Base-by-base conservation (phyloP, 2,329 filamentous ascomycete genomes). In the Nemania sp. region DNA sequence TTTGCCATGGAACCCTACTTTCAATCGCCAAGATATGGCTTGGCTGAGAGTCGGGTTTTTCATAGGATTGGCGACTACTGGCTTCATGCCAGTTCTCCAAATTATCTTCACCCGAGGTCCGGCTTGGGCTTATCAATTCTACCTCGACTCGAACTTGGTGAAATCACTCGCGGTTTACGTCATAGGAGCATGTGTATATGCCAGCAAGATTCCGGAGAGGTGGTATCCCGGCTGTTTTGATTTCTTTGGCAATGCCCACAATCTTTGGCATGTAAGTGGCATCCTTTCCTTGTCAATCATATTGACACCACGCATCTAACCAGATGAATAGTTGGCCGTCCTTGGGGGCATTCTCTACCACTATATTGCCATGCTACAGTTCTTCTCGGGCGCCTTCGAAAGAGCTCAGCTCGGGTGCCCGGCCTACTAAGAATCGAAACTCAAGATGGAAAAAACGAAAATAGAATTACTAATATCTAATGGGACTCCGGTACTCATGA, bases 341-440 rank as follows among this genome's bases (percentile, higher is more conserved):
- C 77, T 99, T 23, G 91, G 92, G 14, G 94, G 94, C 9, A 99
- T 99, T 53, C 73, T 97, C n/a, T 97, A 96, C 71, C 94, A 99
- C 72, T 99, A 97, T 74, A 81, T 82, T 19, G 94, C 94, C 15
- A 97, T 99, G 93, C 90, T 97, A 72, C 83, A 91, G 51, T 94
- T 99, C 72, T 99, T 99, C 68, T 80, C 88, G 4, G 81, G 80
- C 34, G 90, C 90, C 9, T 93, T 93, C 72, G 73, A 78, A 61
- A 81, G 88, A 55, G 88, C 88, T 2, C 70, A 84, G 68, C 78
- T 73, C 41, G 80, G 80, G n/a, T 85, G 82, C 66, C 77, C 80
- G 17, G 68, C 75, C 1, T 82, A 80, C 61, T 83, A 64, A 73
- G n/a, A 37, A 54, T 36, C 19, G 12, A 6, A 28, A 39, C 7